These are phyloP conservation scores for Infundibulicybe gibba DNA, from an alignment of 768 basidiomycete species.

Conservation along the genomic window DNA sequence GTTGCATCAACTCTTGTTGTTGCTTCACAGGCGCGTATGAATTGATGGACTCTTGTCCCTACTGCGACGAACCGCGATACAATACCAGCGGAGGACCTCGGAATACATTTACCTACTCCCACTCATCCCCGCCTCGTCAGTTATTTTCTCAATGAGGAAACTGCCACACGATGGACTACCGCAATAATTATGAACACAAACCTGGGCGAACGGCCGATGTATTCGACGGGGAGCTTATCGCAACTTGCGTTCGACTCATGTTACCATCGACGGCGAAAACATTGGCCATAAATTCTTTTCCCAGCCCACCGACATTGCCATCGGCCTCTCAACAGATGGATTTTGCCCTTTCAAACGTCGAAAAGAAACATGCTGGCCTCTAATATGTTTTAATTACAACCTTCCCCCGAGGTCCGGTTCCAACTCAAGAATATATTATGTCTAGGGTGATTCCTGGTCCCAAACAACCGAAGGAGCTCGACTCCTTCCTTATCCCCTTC, in stretches of 20 bases:
- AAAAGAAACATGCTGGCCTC: constrained; percentile 24
- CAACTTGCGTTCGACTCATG: constrained; percentile 9
- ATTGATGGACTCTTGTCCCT: constrained; percentile 15
- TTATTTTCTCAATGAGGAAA: constrained; percentile 8
- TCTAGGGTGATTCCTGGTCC: constrained; percentile 36
- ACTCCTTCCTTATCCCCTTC: constrained; percentile 31
- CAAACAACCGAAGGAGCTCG: constrained; percentile 24
- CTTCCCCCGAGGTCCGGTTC: constrained; percentile 18
- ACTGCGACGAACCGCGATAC: constrained; percentile 13
- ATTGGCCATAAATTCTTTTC: constrained; percentile 24
- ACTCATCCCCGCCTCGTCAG: constrained; percentile 9
- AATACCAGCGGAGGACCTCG: not conserved
- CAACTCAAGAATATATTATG: constrained; percentile 25
- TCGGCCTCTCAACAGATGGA: constrained; percentile 31
- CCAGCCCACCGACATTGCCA: constrained; percentile 28
- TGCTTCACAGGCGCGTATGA: constrained; percentile 18
- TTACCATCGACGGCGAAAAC: constrained; percentile 18
- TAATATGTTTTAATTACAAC: constrained; percentile 26
- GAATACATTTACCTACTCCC: constrained; percentile 20
- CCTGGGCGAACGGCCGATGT: constrained; percentile 20
- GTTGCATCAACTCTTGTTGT: constrained; percentile 28
- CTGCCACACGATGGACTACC: constrained; percentile 12
- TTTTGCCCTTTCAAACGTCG: constrained; percentile 25
- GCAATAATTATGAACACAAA: constrained; percentile 9
- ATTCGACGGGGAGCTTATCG: constrained; percentile 27